Conservation (phyloP, 164 flowering plant species). For the Vitis vinifera region ASM3070453v1 NC_081809.1:23984501-23985000, state of each 20-base stretch:
- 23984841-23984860: background rate
- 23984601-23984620: background rate
- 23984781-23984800: conserved; percentile 65
- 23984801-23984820: background rate
- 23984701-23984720: conserved; percentile 55
- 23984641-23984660: background rate
- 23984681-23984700: background rate
- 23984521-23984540: too few species aligned
- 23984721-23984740: conserved; percentile 88
- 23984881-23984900: conserved; percentile 1
- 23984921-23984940: conserved; percentile 48
- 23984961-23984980: conserved; percentile 89
- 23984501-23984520: too few species aligned
- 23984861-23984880: background rate
- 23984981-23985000: conserved; percentile 91
- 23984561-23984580: too few species aligned
- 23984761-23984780: conserved; percentile 55
- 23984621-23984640: background rate
- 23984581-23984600: too few species aligned
- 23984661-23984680: background rate
- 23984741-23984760: conserved; percentile 86
- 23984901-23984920: conserved; percentile 34
- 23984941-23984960: conserved; percentile 92
- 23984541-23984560: too few species aligned
- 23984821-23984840: background rate